Evolutionary conservation across 768 basidiomycete genomes (phyloP).

Genomic region (Mycena galopus): DNA sequence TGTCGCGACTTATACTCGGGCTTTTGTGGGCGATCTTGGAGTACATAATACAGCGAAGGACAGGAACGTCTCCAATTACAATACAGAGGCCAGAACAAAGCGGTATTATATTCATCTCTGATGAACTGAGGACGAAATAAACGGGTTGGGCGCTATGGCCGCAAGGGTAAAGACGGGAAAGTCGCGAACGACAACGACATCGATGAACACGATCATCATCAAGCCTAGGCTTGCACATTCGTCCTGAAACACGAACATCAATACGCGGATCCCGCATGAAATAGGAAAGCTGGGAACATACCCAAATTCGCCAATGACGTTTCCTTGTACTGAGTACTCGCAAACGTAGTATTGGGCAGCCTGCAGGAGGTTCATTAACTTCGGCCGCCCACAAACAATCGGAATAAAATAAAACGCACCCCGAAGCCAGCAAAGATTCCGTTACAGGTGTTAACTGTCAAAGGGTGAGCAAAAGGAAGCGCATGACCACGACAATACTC

Average conservation of each 20-base stretch:
- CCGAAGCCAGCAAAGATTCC: slow-evolving; percentile 73
- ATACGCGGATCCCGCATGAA: background rate
- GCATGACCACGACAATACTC: background rate
- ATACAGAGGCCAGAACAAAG: slow-evolving; percentile 28
- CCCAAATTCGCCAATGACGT: slow-evolving; percentile 73
- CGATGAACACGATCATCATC: background rate
- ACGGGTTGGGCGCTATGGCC: background rate
- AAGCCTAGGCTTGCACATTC: slow-evolving; percentile 57
- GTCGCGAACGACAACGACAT: slow-evolving; percentile 32
- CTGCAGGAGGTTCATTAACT: slow-evolving; percentile 47
- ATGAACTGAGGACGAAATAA: slow-evolving; percentile 26
- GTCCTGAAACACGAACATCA: slow-evolving; percentile 44
- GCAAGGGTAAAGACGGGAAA: slow-evolving; percentile 33
- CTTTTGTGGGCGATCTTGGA: background rate
- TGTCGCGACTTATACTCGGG: too few relatives aligned
- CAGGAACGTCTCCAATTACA: background rate
- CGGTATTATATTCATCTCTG: slow-evolving; percentile 36
- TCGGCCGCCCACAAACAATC: background rate
- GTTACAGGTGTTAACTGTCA: slow-evolving; percentile 57
- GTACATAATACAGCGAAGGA: background rate
- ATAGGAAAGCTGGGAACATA: slow-evolving; percentile 51
- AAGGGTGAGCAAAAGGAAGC: background rate
- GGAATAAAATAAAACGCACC: slow-evolving; percentile 51
- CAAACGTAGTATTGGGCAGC: slow-evolving; percentile 73
- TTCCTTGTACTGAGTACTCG: slow-evolving; percentile 76